Percentiles rank a stretch among this genome's conserved stretches.
phyloP scores from a whole-genome alignment of 306 rosid genomes.

The Vachellia collinsii region DNA sequence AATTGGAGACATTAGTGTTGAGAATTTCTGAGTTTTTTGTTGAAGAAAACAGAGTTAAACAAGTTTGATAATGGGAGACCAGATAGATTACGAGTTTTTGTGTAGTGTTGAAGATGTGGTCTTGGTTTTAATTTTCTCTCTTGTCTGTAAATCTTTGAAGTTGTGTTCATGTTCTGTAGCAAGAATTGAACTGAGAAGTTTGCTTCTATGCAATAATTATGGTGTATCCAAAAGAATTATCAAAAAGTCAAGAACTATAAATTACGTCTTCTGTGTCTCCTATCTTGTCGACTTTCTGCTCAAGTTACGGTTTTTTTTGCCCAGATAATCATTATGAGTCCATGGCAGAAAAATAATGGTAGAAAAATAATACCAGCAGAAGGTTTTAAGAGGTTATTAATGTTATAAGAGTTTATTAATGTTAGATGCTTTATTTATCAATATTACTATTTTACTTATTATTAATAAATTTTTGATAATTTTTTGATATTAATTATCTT shows the following conservation, averaged over 20 bases:
- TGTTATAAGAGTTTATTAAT: too few relatives aligned
- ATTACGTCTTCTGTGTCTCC: not conserved
- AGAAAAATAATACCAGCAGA: too few relatives aligned
- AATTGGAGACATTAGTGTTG: not conserved
- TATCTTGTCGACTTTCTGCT: not conserved
- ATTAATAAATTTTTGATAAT: too few relatives aligned
- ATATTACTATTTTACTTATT: too few relatives aligned
- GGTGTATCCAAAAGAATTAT: not conserved
- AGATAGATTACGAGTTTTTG: not conserved
- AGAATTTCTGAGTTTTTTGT: not conserved
- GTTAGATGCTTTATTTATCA: too few relatives aligned
- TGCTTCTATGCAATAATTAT: constrained; percentile 11
- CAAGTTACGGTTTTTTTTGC: not conserved
- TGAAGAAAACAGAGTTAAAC: not conserved
- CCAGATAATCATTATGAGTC: too few relatives aligned
- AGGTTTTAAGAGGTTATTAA: too few relatives aligned
- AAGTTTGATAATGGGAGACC: constrained; percentile 1
- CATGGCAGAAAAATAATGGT: too few relatives aligned
- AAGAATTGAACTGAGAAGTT: not conserved
- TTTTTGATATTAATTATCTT: too few relatives aligned
- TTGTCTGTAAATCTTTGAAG: not conserved
- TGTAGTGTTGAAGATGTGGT: not conserved
- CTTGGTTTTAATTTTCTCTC: not conserved
- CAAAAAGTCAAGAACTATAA: not conserved
- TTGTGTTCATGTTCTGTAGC: not conserved